Percentiles rank a stretch among this genome's conserved stretches.
phyloP scores from a whole-genome alignment of 2,329 filamentous ascomycete species.

The Colletotrichum cordylinicola region DNA sequence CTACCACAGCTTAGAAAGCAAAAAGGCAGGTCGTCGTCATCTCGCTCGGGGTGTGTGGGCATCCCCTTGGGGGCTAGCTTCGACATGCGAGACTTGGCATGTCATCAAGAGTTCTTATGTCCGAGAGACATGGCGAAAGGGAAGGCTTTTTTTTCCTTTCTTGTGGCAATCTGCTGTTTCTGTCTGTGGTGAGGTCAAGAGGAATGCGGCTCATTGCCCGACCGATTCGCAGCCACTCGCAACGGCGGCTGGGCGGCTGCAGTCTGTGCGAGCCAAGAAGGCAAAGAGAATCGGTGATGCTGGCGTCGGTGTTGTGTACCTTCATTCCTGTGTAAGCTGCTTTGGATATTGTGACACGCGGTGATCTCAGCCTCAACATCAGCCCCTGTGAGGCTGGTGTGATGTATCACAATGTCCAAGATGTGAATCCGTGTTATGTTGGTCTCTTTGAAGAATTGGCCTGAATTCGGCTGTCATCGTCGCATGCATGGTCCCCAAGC shows the following conservation, averaged over 20 bases:
- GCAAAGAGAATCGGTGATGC: not conserved
- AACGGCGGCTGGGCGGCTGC: not conserved
- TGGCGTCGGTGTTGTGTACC: not conserved
- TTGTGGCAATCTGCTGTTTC: not conserved
- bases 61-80: not conserved
- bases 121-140: not conserved
- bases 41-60: not conserved
- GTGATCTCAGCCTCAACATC: not conserved
- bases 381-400: not conserved
- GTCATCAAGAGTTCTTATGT: not conserved
- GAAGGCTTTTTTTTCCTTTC: not conserved
- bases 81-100: conserved; percentile 8
- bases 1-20: not conserved
- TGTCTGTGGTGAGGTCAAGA: not conserved
- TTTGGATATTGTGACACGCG: not conserved
- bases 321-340: not conserved
- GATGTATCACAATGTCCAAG: not conserved
- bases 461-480: not conserved
- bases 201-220: not conserved
- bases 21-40: conserved; percentile 8
- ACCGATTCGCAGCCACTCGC: not conserved
- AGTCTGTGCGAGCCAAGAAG: not conserved
- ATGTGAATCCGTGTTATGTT: not conserved
- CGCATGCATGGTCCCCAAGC: not conserved
- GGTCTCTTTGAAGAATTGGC: not conserved